Base-by-base conservation (phyloP, 2,329 filamentous ascomycete species). In the Colletotrichum orchidophilum region DNA sequence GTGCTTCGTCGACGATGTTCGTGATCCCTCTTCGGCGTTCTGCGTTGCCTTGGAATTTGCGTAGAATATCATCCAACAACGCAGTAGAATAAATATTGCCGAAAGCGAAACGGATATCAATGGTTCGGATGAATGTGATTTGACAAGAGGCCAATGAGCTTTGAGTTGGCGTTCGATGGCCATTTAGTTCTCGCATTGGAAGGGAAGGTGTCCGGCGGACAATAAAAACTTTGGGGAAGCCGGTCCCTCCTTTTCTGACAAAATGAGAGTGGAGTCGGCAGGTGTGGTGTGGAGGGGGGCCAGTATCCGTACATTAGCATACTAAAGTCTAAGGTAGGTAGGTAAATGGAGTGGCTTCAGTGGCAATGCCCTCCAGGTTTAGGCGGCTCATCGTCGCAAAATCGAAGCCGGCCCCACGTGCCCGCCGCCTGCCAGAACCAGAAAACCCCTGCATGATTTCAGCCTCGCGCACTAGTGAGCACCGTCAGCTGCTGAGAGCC, bases 391-490 rank as follows among this genome's bases (percentile, higher is more conserved):
- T 42, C 31, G 31, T 70, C 58, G 58, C 68, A 63, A 68, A 42
- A 54, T 27, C 18, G 15, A 52, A 39, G 12, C n/a, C 27, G 21
- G 39, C 60, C 66, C 66, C 66, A 71, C 66, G 54, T 66, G 49
- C 55, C 52, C 59, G 66, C 64, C 66, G 55, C 67, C 42, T 71
- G 35, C 70, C 66, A 33, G 27, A 59, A 60, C 21, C 24, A 39
- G 70, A 63, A 46, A 70, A 59, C 70, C 67, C 67, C 70, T 73
- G 70, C 67, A 73, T 71, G 29, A 60, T 49, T 58, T 73, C 70
- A 73, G 70, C 70, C 70, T 73, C 67, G 70, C 70, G 62, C 50
- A 57, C 50, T 42, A 35, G 49, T 29, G 24, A 63, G 46, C 49
- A 72, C 65, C 46, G 42, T 52, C 46, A 62, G 46, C 59, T 50